A percentile compares a stretch with the other conserved stretches of the same genome.
These are phyloP conservation scores for Paraphaeosphaeria sporulosa DNA, from an alignment of 2,329 filamentous ascomycete species.

Conservation along the genomic window DNA sequence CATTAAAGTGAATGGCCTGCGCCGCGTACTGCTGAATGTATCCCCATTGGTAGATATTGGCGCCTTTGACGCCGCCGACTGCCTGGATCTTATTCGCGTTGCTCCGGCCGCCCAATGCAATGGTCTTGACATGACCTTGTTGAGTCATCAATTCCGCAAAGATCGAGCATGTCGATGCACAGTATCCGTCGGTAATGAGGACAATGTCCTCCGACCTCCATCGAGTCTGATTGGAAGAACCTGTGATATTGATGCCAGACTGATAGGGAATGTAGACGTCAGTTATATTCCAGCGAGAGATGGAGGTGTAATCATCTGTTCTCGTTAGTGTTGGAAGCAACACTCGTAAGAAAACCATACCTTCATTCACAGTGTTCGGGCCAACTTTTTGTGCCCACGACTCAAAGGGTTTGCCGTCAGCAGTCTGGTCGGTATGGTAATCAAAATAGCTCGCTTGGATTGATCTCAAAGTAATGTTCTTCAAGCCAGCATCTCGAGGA, in stretches of 20 bases:
- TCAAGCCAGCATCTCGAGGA: slow-evolving; percentile 39
- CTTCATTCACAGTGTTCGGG: slow-evolving; percentile 38
- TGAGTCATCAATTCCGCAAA: slow-evolving; percentile 63
- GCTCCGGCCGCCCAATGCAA: slow-evolving; percentile 60
- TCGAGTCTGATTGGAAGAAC: slow-evolving; percentile 41
- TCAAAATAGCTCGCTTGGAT: slow-evolving; percentile 55
- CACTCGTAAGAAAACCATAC: slow-evolving; percentile 16
- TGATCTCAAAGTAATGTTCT: slow-evolving; percentile 46
- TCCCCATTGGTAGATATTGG: slow-evolving; percentile 46
- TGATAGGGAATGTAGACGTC: slow-evolving; percentile 39
- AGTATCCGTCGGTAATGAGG: slow-evolving; percentile 66
- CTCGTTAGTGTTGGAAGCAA: slow-evolving; percentile 21
- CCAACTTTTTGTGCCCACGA: slow-evolving; percentile 56
- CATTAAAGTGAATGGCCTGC: slow-evolving; percentile 28
- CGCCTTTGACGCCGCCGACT: slow-evolving; percentile 62
- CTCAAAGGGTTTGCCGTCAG: slow-evolving; percentile 59
- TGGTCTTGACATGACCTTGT: slow-evolving; percentile 62
- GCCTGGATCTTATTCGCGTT: slow-evolving; percentile 61
- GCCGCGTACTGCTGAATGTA: slow-evolving; percentile 41
- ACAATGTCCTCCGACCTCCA: slow-evolving; percentile 58
- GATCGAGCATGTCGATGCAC: slow-evolving; percentile 65
- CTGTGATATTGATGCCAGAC: slow-evolving; percentile 48
- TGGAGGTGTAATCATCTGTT: slow-evolving; percentile 52
- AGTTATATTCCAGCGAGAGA: slow-evolving; percentile 46
- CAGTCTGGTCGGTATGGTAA: slow-evolving; percentile 55